A percentile compares a stretch with the other conserved stretches of the same genome.
phyloP scores from a whole-genome alignment of 345 rosid genomes.

The Euphorbia lathyris region DNA sequence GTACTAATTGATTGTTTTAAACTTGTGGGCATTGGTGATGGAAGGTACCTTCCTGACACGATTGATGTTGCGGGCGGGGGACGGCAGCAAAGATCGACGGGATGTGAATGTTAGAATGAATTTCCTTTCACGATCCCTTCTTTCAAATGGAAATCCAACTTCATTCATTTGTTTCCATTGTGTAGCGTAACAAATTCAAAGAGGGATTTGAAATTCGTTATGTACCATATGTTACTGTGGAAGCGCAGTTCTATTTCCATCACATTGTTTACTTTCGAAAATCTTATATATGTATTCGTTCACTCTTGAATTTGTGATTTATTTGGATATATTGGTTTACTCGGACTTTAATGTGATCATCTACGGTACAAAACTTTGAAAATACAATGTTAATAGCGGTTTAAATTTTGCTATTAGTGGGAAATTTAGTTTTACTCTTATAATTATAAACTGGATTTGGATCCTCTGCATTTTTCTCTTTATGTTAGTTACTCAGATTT shows the following conservation, averaged over 20 bases:
- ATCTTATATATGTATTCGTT: not conserved
- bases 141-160: not conserved
- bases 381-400: too few relatives aligned
- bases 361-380: not conserved
- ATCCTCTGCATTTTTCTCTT: too few relatives aligned
- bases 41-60: slow-evolving; percentile 72
- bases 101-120: slow-evolving; percentile 58
- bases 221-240: slow-evolving; percentile 2
- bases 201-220: not conserved
- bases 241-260: not conserved
- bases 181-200: not conserved
- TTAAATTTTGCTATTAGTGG: too few relatives aligned
- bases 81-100: slow-evolving; percentile 59
- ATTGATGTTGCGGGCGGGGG: slow-evolving; percentile 61
- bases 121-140: not conserved
- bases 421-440: too few relatives aligned
- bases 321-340: not conserved
- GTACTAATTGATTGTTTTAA: slow-evolving; percentile 9
- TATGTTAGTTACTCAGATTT: too few relatives aligned
- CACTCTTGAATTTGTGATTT: not conserved
- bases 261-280: not conserved
- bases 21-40: slow-evolving; percentile 18
- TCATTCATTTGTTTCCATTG: not conserved
- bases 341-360: not conserved
- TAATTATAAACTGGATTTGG: too few relatives aligned